These are phyloP conservation scores for Hypericum perforatum DNA, from an alignment of 345 rosid genomes.

Conservation along the genomic window DNA sequence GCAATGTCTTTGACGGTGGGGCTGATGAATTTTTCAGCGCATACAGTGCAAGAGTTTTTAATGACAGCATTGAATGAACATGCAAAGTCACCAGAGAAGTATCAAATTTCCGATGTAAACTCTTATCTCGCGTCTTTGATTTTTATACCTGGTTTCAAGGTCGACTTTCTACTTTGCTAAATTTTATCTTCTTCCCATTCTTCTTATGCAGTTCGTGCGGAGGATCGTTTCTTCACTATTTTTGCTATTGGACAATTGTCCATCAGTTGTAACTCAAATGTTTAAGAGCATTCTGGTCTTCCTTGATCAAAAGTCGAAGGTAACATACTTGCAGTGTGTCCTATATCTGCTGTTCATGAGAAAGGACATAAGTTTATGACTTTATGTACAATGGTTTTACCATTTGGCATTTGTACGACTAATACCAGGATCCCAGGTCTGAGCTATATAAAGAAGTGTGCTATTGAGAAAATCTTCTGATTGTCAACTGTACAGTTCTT, in stretches of 20 bases:
- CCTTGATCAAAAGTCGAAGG: conserved; percentile 45
- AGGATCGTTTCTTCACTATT: conserved; percentile 50
- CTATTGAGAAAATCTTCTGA: not conserved
- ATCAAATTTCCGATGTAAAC: conserved; percentile 55
- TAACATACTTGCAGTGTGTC: conserved; percentile 14
- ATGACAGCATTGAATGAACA: conserved; percentile 37
- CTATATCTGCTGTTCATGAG: not conserved
- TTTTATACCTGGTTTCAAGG: not conserved
- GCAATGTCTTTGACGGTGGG: conserved; percentile 42
- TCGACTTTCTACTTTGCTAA: not conserved
- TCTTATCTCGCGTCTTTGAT: no score
- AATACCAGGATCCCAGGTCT: not conserved
- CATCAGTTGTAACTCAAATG: conserved; percentile 28
- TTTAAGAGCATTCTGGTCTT: conserved; percentile 29
- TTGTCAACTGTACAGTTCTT: conserved; percentile 5
- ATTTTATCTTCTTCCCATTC: conserved; percentile 4
- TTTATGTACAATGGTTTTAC: not conserved
- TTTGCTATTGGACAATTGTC: conserved; percentile 24
- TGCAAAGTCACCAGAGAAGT: conserved; percentile 41
- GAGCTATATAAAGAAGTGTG: not conserved
- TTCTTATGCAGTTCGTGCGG: conserved; percentile 49
- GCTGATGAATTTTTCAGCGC: conserved; percentile 33
- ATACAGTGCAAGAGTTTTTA: conserved; percentile 34
- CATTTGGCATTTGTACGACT: no score
- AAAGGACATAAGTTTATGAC: not conserved